A percentile compares a stretch with the other conserved stretches of the same genome.
Evolutionary conservation across 2,329 filamentous ascomycete species (phyloP).

Genomic region (Sarocladiaceae sp.): DNA sequence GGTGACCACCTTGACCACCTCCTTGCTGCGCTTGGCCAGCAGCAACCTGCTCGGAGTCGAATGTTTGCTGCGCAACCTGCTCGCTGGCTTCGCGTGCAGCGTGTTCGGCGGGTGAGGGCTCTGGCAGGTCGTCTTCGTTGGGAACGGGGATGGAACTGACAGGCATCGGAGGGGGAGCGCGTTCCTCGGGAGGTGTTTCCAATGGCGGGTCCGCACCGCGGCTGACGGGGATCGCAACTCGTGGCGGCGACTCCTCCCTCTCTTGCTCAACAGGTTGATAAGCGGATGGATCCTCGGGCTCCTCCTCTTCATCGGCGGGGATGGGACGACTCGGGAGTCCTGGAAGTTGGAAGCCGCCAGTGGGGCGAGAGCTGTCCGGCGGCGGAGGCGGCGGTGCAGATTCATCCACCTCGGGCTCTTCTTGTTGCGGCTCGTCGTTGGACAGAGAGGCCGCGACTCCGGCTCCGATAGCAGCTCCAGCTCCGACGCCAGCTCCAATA

Average conservation of each 20-base stretch:
- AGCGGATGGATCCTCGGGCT: slow-evolving; percentile 47
- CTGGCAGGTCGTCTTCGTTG: slow-evolving; percentile 58
- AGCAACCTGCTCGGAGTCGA: slow-evolving; percentile 26
- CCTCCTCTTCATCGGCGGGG: slow-evolving; percentile 50
- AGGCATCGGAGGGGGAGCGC: slow-evolving; percentile 56
- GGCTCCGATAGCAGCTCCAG: too few relatives aligned
- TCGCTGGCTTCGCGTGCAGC: slow-evolving; percentile 54
- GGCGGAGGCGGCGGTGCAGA: slow-evolving; percentile 49
- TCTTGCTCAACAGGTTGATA: slow-evolving; percentile 30
- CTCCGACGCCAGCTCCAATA: slow-evolving; percentile 34
- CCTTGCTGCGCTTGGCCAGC: slow-evolving; percentile 35
- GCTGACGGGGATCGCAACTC: slow-evolving; percentile 79
- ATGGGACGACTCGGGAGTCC: slow-evolving; percentile 64
- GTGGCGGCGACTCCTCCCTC: slow-evolving; percentile 69
- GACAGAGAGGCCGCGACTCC: too few relatives aligned
- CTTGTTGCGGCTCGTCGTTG: slow-evolving; percentile 19
- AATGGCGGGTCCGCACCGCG: slow-evolving; percentile 53
- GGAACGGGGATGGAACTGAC: slow-evolving; percentile 60
- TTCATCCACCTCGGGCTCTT: slow-evolving; percentile 31
- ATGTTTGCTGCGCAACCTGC: slow-evolving; percentile 43
- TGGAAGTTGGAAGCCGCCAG: slow-evolving; percentile 73
- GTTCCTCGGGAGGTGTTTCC: slow-evolving; percentile 46
- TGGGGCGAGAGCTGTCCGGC: slow-evolving; percentile 64
- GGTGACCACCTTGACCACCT: slow-evolving; percentile 61
- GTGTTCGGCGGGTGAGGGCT: slow-evolving; percentile 60